phyloP scores from a whole-genome alignment of 2,329 filamentous ascomycete species.

The Cordyceps cicadae region DNA sequence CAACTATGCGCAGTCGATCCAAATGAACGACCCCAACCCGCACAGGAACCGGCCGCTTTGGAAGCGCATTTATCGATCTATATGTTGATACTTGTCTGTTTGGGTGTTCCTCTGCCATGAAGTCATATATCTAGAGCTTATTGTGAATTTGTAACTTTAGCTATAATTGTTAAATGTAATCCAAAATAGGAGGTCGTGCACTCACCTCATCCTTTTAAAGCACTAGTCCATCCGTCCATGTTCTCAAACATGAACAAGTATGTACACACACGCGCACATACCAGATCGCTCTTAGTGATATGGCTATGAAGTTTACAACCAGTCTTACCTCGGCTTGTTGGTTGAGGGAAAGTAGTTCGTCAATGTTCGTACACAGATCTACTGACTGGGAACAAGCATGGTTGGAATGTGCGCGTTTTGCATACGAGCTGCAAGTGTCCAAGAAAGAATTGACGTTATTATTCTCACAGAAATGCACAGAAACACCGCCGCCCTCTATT shows the following conservation, averaged over 20 bases:
- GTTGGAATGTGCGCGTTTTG: not conserved
- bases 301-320: too few relatives aligned
- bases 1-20: slow-evolving; percentile 19
- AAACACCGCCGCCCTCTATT: not conserved
- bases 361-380: not conserved
- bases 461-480: too few relatives aligned
- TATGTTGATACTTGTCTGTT: slow-evolving; percentile 15
- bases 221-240: too few relatives aligned
- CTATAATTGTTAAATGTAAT: too few relatives aligned
- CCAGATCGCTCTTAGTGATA: too few relatives aligned
- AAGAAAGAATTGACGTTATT: not conserved
- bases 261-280: too few relatives aligned
- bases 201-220: too few relatives aligned
- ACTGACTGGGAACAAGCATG: not conserved
- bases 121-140: not conserved
- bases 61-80: slow-evolving; percentile 20
- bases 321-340: too few relatives aligned
- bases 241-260: too few relatives aligned
- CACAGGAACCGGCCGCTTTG: slow-evolving; percentile 19
- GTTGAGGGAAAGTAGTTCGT: not conserved
- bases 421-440: not conserved
- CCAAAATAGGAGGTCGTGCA: too few relatives aligned
- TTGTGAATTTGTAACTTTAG: not conserved
- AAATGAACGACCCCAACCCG: slow-evolving; percentile 20
- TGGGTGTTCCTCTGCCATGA: not conserved